Conservation (phyloP, 2,329 filamentous ascomycete species). For the Helotiales sp. region DNA sequence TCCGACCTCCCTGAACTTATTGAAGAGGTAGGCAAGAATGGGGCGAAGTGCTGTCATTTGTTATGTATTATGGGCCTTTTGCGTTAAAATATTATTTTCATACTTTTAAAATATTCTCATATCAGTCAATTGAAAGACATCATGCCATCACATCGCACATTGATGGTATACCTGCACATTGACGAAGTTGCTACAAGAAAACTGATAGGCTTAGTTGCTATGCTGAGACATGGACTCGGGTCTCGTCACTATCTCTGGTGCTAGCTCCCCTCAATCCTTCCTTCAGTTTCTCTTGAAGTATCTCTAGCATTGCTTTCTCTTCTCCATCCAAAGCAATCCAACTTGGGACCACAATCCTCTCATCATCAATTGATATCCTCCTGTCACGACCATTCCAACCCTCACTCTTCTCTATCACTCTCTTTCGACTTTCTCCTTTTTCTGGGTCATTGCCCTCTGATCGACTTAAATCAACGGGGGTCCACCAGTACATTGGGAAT, state of each 20-base stretch:
- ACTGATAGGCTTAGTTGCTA: background rate
- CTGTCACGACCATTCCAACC: conserved; percentile 1
- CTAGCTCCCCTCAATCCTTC: background rate
- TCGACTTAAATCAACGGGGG: conserved; percentile 29
- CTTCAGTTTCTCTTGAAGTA: conserved; percentile 18
- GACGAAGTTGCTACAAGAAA: too few species aligned
- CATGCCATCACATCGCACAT: too few species aligned
- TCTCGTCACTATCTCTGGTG: background rate
- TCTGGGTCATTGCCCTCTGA: background rate
- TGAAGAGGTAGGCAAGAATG: background rate
- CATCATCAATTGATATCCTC: conserved; percentile 16
- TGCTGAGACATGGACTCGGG: background rate
- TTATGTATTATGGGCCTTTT: too few species aligned
- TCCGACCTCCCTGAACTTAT: too few species aligned
- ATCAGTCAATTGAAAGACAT: too few species aligned
- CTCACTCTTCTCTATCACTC: background rate
- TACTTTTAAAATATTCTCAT: too few species aligned
- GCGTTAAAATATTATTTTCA: too few species aligned
- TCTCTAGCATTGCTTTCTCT: conserved; percentile 24
- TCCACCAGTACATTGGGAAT: conserved; percentile 74
- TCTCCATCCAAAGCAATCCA: conserved; percentile 26
- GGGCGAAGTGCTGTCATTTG: too few species aligned
- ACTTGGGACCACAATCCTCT: conserved; percentile 19
- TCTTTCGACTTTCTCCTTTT: background rate
- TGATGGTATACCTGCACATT: too few species aligned